Base-by-base conservation (phyloP, 2,329 filamentous ascomycete species). In the Fusarium scirpi region DNA sequence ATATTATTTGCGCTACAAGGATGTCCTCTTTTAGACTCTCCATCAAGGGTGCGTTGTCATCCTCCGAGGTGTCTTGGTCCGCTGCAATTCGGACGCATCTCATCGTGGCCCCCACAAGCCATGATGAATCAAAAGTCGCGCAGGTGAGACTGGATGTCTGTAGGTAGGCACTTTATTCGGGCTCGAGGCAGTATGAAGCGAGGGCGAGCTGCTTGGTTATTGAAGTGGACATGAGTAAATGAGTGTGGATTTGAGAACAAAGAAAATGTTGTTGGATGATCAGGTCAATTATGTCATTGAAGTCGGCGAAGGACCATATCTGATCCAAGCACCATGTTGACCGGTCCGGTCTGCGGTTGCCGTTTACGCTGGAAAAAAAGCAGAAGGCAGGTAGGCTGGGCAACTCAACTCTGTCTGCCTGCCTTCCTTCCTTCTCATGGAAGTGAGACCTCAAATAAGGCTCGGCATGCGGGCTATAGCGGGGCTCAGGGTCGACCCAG, bases 91-190 rank as follows among this genome's bases (percentile, higher is more conserved):
- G 64, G 59, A 62, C 40, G 55, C 62, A 67, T 32, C 65, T 63
- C 57, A 62, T 72, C 51, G 32, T 57, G 40, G 58, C 51, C 70
- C 65, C 66, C 54, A 58, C 54, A 48, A 41, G 56, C 34, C 40
- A 49, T 52, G 57, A 51, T 49, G 27, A 34, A 15, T 32, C 25
- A 64, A 74, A 74, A 75, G 73, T 74, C 72, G 71, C 72, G 71
- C 73, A 74, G 38, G 40, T 70, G 48, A 67, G 66, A 54, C 66
- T 51, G 34, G 6, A 25, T 18, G 32, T 27, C 20, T 52, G 18
- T 38, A 38, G 22, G 16, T 22, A 38, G 20, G 22, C 16, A 38
- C 34, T 38, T 38, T n/a, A 12, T 38, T 38, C 34, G 34, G 6
- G 34, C 12, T 38, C 18, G 34, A 38, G 34, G 64, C 48, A 47